phyloP scores from a whole-genome alignment of 495 filamentous ascomycete species.

The Haplographium delicatum region DNA sequence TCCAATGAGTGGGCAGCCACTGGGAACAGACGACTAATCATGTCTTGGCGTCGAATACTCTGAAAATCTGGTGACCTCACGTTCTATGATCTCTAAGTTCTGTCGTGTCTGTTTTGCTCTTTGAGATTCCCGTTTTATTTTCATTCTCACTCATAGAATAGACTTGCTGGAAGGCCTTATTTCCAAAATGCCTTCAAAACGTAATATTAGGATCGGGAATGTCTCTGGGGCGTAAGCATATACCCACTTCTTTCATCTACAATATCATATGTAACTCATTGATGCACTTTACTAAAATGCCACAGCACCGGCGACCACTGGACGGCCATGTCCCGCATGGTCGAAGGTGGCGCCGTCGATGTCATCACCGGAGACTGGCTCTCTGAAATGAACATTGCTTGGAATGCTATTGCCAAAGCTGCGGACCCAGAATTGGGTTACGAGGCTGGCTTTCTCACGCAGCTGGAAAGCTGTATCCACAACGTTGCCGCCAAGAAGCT shows the following conservation, averaged over 20 bases:
- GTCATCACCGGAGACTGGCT: constrained; percentile 54
- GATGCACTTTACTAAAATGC: not conserved
- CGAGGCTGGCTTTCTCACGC: constrained; percentile 48
- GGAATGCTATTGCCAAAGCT: constrained; percentile 38
- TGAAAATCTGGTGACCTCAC: too few relatives aligned
- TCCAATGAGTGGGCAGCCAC: too few relatives aligned
- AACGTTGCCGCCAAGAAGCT: constrained; percentile 45
- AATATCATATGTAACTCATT: not conserved
- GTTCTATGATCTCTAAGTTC: too few relatives aligned
- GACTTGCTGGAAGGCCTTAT: too few relatives aligned
- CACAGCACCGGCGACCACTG: constrained; percentile 7
- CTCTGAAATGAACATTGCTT: constrained; percentile 33
- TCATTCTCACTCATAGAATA: too few relatives aligned
- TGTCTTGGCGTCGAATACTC: too few relatives aligned
- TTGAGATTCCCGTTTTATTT: too few relatives aligned
- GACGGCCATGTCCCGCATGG: constrained; percentile 4
- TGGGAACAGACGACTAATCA: too few relatives aligned
- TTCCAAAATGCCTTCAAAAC: not conserved
- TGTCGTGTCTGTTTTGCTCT: too few relatives aligned
- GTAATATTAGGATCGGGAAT: constrained; percentile 7
- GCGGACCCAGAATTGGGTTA: constrained; percentile 49
- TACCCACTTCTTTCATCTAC: not conserved
- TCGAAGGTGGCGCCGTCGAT: constrained; percentile 33
- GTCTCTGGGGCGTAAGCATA: constrained; percentile 7
- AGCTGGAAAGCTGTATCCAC: constrained; percentile 44